phyloP scores from a whole-genome alignment of 1,284 basidiomycete species.

The Athelia sp. region DNA sequence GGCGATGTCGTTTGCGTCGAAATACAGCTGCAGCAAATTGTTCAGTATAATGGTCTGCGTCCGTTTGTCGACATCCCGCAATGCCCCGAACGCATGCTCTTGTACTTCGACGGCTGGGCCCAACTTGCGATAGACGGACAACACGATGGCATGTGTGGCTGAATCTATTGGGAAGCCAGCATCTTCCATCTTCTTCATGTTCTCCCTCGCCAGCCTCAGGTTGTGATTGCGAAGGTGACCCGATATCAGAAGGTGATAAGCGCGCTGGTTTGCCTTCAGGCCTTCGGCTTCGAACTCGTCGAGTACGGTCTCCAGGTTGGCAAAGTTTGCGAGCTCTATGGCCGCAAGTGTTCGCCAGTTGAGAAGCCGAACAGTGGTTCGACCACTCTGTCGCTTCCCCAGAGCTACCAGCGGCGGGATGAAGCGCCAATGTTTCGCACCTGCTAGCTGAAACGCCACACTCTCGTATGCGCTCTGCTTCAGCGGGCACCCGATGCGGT shows the following conservation, averaged over 20 bases:
- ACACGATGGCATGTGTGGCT: slow-evolving; percentile 56
- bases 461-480: slow-evolving; percentile 56
- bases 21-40: slow-evolving; percentile 51
- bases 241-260: slow-evolving; percentile 61
- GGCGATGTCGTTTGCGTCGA: slow-evolving; percentile 50
- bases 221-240: slow-evolving; percentile 67
- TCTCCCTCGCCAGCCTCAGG: slow-evolving; percentile 45
- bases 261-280: slow-evolving; percentile 48
- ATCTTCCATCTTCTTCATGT: slow-evolving; percentile 48
- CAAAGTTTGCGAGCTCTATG: slow-evolving; percentile 46
- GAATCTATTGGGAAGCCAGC: slow-evolving; percentile 49
- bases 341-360: slow-evolving; percentile 64
- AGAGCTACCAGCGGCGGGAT: slow-evolving; percentile 42
- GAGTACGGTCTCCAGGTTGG: slow-evolving; percentile 38
- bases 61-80: slow-evolving; percentile 34
- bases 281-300: slow-evolving; percentile 42
- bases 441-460: slow-evolving; percentile 43
- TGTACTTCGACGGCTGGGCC: slow-evolving; percentile 55
- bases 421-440: slow-evolving; percentile 40
- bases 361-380: slow-evolving; percentile 48
- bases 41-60: slow-evolving; percentile 53
- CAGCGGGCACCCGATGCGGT: slow-evolving; percentile 41
- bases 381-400: slow-evolving; percentile 41
- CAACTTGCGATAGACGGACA: slow-evolving; percentile 51
- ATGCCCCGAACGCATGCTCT: slow-evolving; percentile 40